phyloP scores from a whole-genome alignment of 1,284 basidiomycete species.

The Fomes fomentarius region DNA sequence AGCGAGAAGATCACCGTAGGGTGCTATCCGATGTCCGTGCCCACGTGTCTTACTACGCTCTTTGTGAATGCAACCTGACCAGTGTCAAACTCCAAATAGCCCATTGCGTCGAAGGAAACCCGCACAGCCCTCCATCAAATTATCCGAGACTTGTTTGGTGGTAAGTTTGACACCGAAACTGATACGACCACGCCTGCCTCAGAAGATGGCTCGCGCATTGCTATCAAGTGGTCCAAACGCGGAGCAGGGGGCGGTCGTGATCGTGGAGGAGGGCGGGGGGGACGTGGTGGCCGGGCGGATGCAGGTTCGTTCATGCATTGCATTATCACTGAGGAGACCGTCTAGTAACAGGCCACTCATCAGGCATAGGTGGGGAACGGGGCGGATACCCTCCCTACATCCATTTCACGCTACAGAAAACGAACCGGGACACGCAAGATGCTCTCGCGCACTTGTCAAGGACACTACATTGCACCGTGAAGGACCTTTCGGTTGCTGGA shows the following conservation, averaged over 20 bases:
- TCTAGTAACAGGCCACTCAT: neutral
- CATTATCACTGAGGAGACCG: neutral
- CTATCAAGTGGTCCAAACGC: conserved; percentile 71
- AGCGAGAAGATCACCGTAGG: conserved; percentile 67
- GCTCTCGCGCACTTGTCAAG: conserved; percentile 83
- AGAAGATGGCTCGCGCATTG: conserved; percentile 70
- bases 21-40: conserved; percentile 78
- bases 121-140: conserved; percentile 84
- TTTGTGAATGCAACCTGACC: conserved; percentile 25
- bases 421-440: conserved; percentile 97
- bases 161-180: conserved; percentile 85
- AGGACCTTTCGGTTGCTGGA: conserved; percentile 89
- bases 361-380: conserved; percentile 44
- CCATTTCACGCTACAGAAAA: conserved; percentile 97
- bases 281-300: conserved; percentile 40
- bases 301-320: conserved; percentile 33
- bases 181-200: conserved; percentile 51
- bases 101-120: conserved; percentile 80
- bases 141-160: conserved; percentile 81
- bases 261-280: conserved; percentile 33
- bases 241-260: conserved; percentile 46
- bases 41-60: conserved; percentile 15
- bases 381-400: conserved; percentile 87
- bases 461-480: conserved; percentile 72
- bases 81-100: conserved; percentile 46